Percentiles rank a stretch among this genome's conserved stretches.
phyloP scores from a whole-genome alignment of 257 asterid genomes.

The Solanum sitiens region DNA sequence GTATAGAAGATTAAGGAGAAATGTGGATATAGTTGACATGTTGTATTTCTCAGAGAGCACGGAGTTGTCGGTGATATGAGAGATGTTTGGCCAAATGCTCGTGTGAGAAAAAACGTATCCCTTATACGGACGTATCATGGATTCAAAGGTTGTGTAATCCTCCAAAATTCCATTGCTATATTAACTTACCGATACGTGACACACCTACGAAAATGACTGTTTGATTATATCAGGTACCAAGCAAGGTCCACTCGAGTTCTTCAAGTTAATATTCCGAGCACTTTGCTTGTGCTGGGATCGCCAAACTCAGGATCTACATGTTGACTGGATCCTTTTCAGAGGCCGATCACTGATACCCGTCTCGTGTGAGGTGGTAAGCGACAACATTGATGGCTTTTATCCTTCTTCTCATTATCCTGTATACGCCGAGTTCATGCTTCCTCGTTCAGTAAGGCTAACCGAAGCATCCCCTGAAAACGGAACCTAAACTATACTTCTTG shows the following conservation, averaged over 20 bases:
- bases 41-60: slow-evolving; percentile 58
- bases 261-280: slow-evolving; percentile 76
- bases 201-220: not conserved
- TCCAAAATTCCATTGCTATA: not conserved
- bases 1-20: not conserved
- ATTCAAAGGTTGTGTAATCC: slow-evolving; percentile 58
- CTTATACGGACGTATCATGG: slow-evolving; percentile 85
- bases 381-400: slow-evolving; percentile 76
- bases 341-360: slow-evolving; percentile 81
- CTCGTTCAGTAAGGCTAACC: slow-evolving; percentile 64
- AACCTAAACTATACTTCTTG: not conserved
- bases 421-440: slow-evolving; percentile 81
- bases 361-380: slow-evolving; percentile 85
- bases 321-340: slow-evolving; percentile 93
- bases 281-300: slow-evolving; percentile 99
- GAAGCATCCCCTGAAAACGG: slow-evolving; percentile 51
- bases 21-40: not conserved
- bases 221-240: slow-evolving; percentile 49
- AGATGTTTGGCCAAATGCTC: slow-evolving; percentile 98
- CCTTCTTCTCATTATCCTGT: slow-evolving; percentile 93
- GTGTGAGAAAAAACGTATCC: slow-evolving; percentile 79
- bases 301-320: slow-evolving; percentile 91
- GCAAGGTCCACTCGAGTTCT: slow-evolving; percentile 79
- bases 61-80: slow-evolving; percentile 97
- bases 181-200: not conserved